Base-by-base conservation (phyloP, 2,329 filamentous ascomycete genomes). In the Cercospora janseana region DNA sequence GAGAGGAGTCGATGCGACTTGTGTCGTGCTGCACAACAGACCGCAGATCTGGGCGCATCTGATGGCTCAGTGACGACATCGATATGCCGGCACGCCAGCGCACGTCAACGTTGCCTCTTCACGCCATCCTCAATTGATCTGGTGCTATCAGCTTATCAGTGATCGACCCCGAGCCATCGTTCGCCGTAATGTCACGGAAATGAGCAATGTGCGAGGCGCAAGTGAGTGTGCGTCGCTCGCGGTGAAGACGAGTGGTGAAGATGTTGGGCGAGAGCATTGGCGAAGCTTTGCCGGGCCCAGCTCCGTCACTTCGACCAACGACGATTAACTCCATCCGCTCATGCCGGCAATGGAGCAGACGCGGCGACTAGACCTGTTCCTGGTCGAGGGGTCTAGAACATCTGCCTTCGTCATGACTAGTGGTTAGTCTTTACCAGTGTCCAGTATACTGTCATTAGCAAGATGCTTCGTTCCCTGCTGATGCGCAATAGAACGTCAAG, bases 61-160 rank as follows among this genome's bases (percentile, higher is more conserved):
- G 47, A 50, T 50, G 31, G 40, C n/a, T 35, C 13, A 50, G 40
- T 41, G 47, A 50, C 47, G 40, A 44, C 31, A 35, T 38, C 15
- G 29, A 50, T 50, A 45, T 45, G 31, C 47, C 28, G 15, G 20
- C 28, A 20, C 29, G 35, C 35, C 32, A 31, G 28, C 40, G 13
- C 9, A 20, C n/a, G n/a, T n/a, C n/a, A 31, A 46, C 10, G n/a
- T 37, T 46, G 46, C 46, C 41, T 48, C 46, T 48, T 48, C 38
- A 7, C 26, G 44, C 31, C 31, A 16, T 40, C 3, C 18, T 23
- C 20, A 23, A 40, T 9, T 9, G 20, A 23, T 40, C n/a, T 16
- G 15, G 12, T 21, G 15, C 13, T 37, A 37, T 37, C 34, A 21
- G 34, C 35, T 40, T 23, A 26, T 38, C 35, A 4, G 21, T 24